Evolutionary conservation across 2,329 filamentous ascomycete species (phyloP).

Genomic region (Fusarium abutilonis): DNA sequence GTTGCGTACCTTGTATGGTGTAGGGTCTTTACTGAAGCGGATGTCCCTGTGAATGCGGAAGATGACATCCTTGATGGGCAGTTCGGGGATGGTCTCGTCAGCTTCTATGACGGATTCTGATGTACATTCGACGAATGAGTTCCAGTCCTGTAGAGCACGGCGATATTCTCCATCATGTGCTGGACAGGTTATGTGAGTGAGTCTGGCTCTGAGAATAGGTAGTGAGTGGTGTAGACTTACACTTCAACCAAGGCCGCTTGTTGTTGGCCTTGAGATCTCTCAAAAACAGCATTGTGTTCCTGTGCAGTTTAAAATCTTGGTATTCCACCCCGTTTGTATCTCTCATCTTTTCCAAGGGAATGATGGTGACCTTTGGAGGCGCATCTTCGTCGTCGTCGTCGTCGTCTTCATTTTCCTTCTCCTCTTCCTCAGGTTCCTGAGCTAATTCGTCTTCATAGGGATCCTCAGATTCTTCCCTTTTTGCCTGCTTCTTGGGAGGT

Average conservation of each 20-base stretch:
- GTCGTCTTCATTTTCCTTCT: constrained; percentile 47
- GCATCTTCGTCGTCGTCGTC: constrained; percentile 53
- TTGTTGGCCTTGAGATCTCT: constrained; percentile 69
- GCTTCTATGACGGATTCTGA: constrained; percentile 74
- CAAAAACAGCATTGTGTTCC: constrained; percentile 67
- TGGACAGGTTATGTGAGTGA: constrained; percentile 49
- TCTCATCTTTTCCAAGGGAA: constrained; percentile 51
- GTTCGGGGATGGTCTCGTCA: constrained; percentile 85
- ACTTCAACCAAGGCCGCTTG: constrained; percentile 66
- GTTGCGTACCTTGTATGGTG: constrained; percentile 80
- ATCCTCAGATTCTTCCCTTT: constrained; percentile 44
- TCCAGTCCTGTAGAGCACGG: constrained; percentile 81
- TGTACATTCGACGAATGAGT: constrained; percentile 77
- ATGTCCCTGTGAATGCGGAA: constrained; percentile 91
- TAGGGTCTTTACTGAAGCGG: constrained; percentile 83
- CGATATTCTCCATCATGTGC: constrained; percentile 84
- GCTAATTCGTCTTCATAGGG: constrained; percentile 41
- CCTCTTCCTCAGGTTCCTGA: constrained; percentile 43
- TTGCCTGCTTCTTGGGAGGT: constrained; percentile 38
- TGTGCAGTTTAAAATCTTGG: constrained; percentile 62
- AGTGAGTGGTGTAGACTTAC: constrained; percentile 46
- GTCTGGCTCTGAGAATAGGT: background rate
- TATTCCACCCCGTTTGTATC: constrained; percentile 56
- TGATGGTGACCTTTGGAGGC: constrained; percentile 49
- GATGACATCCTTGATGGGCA: constrained; percentile 85